Conservation (phyloP, 768 basidiomycete species). For the Hygrocybe coccinea region DNA sequence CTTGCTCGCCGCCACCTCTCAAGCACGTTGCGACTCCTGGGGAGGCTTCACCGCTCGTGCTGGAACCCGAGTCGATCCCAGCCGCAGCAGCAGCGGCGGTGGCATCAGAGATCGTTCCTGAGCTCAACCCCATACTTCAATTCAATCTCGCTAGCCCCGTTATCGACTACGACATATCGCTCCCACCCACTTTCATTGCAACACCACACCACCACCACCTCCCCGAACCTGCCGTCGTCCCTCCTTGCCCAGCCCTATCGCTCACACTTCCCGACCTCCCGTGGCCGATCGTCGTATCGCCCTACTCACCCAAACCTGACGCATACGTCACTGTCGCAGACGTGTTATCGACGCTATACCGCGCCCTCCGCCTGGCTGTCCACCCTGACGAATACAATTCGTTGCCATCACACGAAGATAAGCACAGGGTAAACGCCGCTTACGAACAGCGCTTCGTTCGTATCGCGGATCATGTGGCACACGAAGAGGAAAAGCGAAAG, state of each 20-base stretch:
- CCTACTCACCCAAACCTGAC: neutral
- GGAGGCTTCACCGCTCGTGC: neutral
- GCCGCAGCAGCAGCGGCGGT: constrained; percentile 12
- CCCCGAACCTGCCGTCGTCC: constrained; percentile 33
- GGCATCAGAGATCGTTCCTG: constrained; percentile 12
- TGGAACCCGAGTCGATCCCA: neutral
- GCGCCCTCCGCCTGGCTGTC: constrained; percentile 39
- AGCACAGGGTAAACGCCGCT: constrained; percentile 35
- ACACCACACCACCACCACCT: neutral
- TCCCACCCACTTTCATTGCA: neutral
- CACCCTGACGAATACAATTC: constrained; percentile 37
- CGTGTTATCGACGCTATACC: constrained; percentile 44
- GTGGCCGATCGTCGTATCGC: constrained; percentile 31
- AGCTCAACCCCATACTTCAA: neutral
- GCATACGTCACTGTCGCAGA: constrained; percentile 26
- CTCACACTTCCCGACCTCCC: constrained; percentile 29
- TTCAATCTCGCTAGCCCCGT: neutral
- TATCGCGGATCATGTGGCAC: constrained; percentile 24
- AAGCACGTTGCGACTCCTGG: constrained; percentile 21
- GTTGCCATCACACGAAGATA: constrained; percentile 26
- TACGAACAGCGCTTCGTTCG: constrained; percentile 39
- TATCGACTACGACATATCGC: neutral
- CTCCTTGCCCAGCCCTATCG: constrained; percentile 29
- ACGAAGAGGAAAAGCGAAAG: constrained; percentile 39
- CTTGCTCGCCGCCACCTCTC: constrained; percentile 35